phyloP scores from a whole-genome alignment of 208 protist species.

The Spongospora subterranea region DNA sequence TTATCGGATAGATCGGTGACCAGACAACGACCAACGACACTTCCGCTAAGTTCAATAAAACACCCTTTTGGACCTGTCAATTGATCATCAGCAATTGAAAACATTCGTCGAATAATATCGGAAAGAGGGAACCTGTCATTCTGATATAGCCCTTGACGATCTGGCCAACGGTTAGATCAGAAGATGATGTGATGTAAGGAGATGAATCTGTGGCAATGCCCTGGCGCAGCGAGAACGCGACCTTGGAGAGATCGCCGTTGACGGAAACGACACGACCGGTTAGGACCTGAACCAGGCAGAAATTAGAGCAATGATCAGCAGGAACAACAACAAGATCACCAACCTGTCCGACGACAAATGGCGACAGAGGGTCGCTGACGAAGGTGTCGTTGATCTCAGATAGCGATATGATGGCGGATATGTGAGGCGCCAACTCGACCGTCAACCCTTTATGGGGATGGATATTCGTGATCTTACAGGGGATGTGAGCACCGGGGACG shows the following conservation, averaged over 20 bases:
- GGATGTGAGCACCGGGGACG: background rate
- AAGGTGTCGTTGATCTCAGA: slow-evolving; percentile 25
- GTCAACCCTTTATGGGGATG: background rate
- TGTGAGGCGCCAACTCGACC: background rate
- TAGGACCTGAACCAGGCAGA: background rate
- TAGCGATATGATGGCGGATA: background rate
- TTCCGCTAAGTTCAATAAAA: slow-evolving; percentile 44
- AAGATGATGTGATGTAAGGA: background rate
- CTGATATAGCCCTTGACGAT: background rate
- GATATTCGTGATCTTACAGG: background rate
- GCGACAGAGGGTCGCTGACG: background rate
- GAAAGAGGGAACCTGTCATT: background rate
- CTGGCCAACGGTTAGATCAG: background rate
- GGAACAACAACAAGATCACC: background rate
- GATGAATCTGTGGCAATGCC: background rate
- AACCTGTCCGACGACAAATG: background rate
- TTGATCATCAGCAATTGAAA: background rate
- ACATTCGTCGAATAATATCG: background rate
- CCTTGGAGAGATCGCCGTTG: background rate
- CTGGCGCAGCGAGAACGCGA: background rate
- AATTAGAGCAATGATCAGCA: background rate
- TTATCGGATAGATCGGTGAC: background rate
- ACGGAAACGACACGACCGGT: slow-evolving; percentile 33
- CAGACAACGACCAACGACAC: background rate
- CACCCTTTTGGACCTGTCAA: slow-evolving; percentile 1